These are phyloP conservation scores for Chlorella sp. DNA, from an alignment of 139 green algal genomes.

Conservation along the genomic window DNA sequence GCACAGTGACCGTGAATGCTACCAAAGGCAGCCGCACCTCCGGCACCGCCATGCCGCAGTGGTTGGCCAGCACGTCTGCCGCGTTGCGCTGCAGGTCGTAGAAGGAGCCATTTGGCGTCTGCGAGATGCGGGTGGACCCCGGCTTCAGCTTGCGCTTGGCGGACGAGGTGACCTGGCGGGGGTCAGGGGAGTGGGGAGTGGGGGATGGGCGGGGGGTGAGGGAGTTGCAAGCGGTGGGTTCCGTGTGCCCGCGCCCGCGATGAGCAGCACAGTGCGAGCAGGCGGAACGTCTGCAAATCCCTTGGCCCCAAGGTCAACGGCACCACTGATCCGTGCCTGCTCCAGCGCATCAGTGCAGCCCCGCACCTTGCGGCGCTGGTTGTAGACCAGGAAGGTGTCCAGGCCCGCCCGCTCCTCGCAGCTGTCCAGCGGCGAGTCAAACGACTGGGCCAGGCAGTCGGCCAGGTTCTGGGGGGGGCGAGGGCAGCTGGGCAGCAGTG, in stretches of 20 bases:
- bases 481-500: not conserved
- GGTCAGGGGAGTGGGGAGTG: no score
- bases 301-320: no score
- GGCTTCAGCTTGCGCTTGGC: constrained; percentile 88
- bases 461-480: constrained; percentile 75
- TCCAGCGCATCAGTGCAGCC: not conserved
- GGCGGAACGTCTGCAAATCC: no score
- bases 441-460: constrained; percentile 74
- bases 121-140: constrained; percentile 72
- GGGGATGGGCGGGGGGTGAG: not conserved
- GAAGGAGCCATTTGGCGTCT: constrained; percentile 98
- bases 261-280: not conserved
- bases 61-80: constrained; percentile 65
- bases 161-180: constrained; percentile 75
- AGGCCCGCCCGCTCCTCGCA: constrained; percentile 46
- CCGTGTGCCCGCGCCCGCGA: not conserved
- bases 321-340: no score
- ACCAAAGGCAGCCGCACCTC: constrained; percentile 37
- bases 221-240: not conserved
- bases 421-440: constrained; percentile 39
- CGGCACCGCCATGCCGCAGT: constrained; percentile 67
- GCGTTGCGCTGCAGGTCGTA: constrained; percentile 94
- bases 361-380: constrained; percentile 70
- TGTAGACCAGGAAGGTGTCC: constrained; percentile 96
- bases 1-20: not conserved